Base-by-base conservation (phyloP, 768 basidiomycete species). In the Vararia minispora region DNA sequence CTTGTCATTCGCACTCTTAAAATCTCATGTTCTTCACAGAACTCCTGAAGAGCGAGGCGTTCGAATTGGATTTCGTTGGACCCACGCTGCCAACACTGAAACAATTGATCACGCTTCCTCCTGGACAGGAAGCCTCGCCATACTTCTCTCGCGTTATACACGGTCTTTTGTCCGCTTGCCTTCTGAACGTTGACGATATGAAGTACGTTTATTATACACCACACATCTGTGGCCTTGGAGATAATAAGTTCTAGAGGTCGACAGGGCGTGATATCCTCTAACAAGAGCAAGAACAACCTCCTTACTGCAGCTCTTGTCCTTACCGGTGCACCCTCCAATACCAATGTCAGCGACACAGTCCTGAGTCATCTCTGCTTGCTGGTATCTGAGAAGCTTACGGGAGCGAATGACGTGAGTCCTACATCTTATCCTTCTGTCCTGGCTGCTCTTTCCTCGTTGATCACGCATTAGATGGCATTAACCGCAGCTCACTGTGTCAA, bases 261-360 rank as follows among this genome's bases (percentile, higher is more conserved):
- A 33, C 69, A 77, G 42, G 92, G 90, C 0, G 48, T 68, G 0
- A 76, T 84, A 8, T 83, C 84, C 2, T 61, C 72, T 2, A 76
- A 79, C 57, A 97, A 97, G 62, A 68, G 85, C 56, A 92, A 89
- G 60, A 87, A 78, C 51, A 98, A 95, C 57, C 67, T 97, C 42
- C 62, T 98, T 10, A 86, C 88, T 0, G 67, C 80, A 0, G 90
- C 90, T 1, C 69, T 99, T 4, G 68, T 95, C 35, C 56, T 99
- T 29, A 94, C 92, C 0, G 74, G 80, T 17, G 60, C 90, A 1
- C 85, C 88, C 1, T 46, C 74, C 0, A 65, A 64, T 10, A 66
- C 79, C 13, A 74, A 74, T 54, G 58, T 95, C 23, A 79, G 88
- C 32, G 69, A 72, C 33, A 71, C 75, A 2, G 75, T 81, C 14